phyloP scores from a whole-genome alignment of 208 protist genomes.

The Phytomonas sp. region DNA sequence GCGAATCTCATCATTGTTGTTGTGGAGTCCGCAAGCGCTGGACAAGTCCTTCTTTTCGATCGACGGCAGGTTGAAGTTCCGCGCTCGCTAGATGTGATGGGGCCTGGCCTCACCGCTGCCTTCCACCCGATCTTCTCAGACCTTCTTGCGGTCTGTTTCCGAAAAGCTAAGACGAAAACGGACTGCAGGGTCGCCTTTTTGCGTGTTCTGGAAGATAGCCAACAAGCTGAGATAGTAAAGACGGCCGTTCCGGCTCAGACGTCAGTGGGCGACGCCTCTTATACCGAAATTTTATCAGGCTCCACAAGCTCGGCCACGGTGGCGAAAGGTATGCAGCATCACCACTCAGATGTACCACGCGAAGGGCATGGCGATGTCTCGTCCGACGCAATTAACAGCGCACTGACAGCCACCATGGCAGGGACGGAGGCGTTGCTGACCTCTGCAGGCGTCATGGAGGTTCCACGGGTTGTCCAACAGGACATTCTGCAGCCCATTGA shows the following conservation, averaged over 20 bases:
- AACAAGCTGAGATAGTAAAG: constrained; percentile 6
- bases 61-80: constrained; percentile 53
- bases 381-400: not conserved
- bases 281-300: not conserved
- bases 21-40: constrained; percentile 42
- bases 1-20: constrained; percentile 65
- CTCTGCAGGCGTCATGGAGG: constrained; percentile 8
- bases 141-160: constrained; percentile 65
- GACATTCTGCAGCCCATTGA: constrained; percentile 50
- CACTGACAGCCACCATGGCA: not conserved
- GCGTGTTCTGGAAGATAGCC: constrained; percentile 19
- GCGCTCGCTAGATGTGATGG: constrained; percentile 33
- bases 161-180: constrained; percentile 55
- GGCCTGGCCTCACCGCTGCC: constrained; percentile 40
- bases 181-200: constrained; percentile 67
- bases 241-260: constrained; percentile 1
- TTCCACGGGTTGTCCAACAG: constrained; percentile 25
- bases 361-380: not conserved
- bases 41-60: constrained; percentile 71
- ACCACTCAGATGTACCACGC: not conserved
- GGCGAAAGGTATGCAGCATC: not conserved
- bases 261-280: not conserved
- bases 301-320: not conserved
- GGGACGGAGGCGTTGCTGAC: not conserved
- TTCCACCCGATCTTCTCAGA: constrained; percentile 80